These are phyloP conservation scores for Angomonas deanei DNA, from an alignment of 208 protist species.

Conservation along the genomic window DNA sequence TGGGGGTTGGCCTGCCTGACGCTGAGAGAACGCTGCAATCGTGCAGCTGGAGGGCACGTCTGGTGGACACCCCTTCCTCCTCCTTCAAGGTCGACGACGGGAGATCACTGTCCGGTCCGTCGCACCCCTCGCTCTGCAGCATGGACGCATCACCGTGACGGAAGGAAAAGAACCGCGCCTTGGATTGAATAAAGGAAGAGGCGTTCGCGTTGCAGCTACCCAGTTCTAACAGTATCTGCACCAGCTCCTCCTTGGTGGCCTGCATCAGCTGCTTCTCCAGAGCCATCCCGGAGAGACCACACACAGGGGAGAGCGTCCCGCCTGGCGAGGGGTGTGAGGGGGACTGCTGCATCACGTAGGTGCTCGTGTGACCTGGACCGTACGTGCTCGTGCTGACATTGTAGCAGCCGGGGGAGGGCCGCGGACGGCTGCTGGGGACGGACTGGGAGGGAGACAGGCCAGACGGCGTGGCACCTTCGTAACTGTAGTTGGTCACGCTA, in stretches of 20 bases:
- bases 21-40: conserved; percentile 1
- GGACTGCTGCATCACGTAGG: not conserved
- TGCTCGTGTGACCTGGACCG: conserved; percentile 1
- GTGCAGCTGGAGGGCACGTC: conserved; percentile 4
- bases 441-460: conserved; percentile 19
- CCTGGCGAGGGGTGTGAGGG: not conserved
- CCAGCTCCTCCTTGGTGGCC: conserved; percentile 51
- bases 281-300: conserved; percentile 15
- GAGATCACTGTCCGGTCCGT: not conserved
- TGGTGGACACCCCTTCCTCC: not conserved
- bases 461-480: conserved; percentile 12
- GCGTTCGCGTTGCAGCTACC: conserved; percentile 55
- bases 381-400: conserved; percentile 11
- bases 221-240: conserved; percentile 68
- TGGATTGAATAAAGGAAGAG: conserved; percentile 59
- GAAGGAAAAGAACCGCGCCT: conserved; percentile 54
- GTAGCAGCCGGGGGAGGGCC: not conserved
- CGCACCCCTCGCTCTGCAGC: not conserved
- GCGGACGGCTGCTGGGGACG: not conserved
- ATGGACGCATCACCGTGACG: conserved; percentile 20
- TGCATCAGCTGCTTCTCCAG: conserved; percentile 50
- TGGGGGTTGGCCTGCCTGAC: not conserved
- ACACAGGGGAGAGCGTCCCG: not conserved
- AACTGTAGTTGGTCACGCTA: conserved; percentile 10
- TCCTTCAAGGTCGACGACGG: not conserved